These are phyloP conservation scores for Trichoderma guizhouense DNA, from an alignment of 2,329 filamentous ascomycete genomes.

Conservation along the genomic window DNA sequence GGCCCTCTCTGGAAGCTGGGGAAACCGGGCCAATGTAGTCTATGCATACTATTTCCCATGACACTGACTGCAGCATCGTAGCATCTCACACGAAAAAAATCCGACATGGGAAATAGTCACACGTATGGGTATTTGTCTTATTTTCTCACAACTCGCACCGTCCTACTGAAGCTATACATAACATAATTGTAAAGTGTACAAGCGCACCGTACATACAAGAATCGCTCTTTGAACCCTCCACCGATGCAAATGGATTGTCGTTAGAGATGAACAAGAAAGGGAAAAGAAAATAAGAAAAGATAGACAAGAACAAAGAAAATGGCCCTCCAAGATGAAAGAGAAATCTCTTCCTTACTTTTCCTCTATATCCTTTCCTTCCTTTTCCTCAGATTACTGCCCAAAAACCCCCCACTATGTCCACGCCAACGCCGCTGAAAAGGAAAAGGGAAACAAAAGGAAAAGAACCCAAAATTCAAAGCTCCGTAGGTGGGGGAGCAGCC, in stretches of 20 bases:
- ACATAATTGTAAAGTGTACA: constrained; percentile 1
- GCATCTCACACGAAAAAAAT: background rate
- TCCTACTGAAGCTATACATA: background rate
- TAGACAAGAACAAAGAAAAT: background rate
- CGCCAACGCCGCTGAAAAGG: constrained; percentile 4
- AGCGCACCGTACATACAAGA: constrained; percentile 1
- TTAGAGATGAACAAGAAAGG: constrained; percentile 1
- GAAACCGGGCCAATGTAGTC: too few species aligned
- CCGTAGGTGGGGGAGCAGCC: constrained; percentile 14
- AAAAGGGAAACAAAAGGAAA: background rate
- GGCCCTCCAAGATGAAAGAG: background rate
- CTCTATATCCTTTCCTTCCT: constrained; percentile 15
- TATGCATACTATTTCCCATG: too few species aligned
- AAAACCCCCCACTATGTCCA: background rate
- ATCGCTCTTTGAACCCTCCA: background rate
- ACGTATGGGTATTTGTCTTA: background rate
- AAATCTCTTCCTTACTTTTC: constrained; percentile 10
- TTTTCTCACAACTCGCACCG: background rate
- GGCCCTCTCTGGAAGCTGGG: too few species aligned
- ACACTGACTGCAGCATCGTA: background rate
- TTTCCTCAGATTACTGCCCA: constrained; percentile 7
- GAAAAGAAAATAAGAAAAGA: background rate
- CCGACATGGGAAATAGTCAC: background rate
- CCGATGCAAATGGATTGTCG: background rate
- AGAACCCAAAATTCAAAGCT: background rate